Percentiles rank a stretch among this genome's conserved stretches.
These are phyloP conservation scores for Cutaneotrichosporon sp. DNA, from an alignment of 1,284 basidiomycete genomes.

Conservation along the genomic window DNA sequence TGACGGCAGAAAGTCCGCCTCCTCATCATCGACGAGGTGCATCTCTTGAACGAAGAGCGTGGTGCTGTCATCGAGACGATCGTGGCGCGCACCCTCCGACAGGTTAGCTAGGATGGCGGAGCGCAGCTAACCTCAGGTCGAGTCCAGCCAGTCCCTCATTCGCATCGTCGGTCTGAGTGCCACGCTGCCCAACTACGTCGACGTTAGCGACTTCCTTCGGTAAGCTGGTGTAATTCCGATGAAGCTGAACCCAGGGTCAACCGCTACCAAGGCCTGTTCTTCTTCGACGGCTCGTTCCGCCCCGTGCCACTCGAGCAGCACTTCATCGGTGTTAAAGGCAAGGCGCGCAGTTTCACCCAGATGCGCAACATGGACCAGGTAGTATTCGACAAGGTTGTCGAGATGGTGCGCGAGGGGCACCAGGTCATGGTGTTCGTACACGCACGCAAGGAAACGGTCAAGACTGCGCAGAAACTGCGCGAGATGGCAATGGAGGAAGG, in stretches of 20 bases:
- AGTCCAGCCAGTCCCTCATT: constrained; percentile 94
- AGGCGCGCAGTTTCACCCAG: constrained; percentile 70
- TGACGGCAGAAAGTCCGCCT: constrained; percentile 76
- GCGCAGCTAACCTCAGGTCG: constrained; percentile 62
- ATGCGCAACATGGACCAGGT: constrained; percentile 86
- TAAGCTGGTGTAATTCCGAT: constrained; percentile 38
- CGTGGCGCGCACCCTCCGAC: constrained; percentile 89
- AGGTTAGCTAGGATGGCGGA: constrained; percentile 57
- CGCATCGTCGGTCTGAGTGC: constrained; percentile 98
- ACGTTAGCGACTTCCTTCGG: constrained; percentile 94
- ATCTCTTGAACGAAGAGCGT: constrained; percentile 94
- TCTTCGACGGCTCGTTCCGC: constrained; percentile 96
- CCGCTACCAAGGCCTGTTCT: constrained; percentile 88
- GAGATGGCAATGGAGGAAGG: constrained; percentile 78
- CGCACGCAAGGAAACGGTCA: constrained; percentile 97
- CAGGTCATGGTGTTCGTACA: constrained; percentile 99
- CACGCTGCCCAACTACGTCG: constrained; percentile 94
- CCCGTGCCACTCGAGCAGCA: constrained; percentile 97
- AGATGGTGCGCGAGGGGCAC: constrained; percentile 80
- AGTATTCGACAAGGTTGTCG: constrained; percentile 75
- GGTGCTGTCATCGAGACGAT: constrained; percentile 99
- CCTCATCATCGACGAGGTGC: constrained; percentile 97
- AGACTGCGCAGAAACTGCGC: constrained; percentile 78
- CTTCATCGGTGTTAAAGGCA: constrained; percentile 94
- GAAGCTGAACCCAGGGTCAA: constrained; percentile 66